phyloP scores from a whole-genome alignment of 208 protist species.

The Acanthamoeba lenticulata region DNA sequence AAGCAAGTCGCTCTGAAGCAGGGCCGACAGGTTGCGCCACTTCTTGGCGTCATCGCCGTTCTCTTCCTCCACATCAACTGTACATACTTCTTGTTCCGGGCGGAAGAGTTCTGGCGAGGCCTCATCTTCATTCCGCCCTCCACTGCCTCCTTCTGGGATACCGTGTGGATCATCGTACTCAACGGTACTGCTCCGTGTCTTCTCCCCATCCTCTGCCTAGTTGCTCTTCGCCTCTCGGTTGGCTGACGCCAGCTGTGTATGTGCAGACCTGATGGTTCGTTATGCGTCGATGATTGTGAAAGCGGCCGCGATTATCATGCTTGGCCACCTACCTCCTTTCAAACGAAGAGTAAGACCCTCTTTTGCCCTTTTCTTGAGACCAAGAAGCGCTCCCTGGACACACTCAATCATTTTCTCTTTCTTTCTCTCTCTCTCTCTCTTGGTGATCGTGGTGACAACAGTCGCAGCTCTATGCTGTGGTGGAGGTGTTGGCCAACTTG shows the following conservation, averaged over 20 bases:
- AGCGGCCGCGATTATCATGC: background rate
- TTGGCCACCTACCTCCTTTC: constrained; percentile 58
- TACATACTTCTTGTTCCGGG: constrained; percentile 63
- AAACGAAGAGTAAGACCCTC: constrained; percentile 68
- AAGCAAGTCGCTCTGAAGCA: background rate
- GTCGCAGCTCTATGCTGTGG: constrained; percentile 67
- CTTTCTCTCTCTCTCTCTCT: too few species aligned
- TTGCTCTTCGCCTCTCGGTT: too few species aligned
- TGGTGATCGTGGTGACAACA: too few species aligned
- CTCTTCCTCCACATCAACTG: constrained; percentile 59
- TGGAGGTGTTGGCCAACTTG: constrained; percentile 58
- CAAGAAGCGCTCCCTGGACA: too few species aligned
- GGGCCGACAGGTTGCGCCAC: background rate
- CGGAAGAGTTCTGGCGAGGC: constrained; percentile 45
- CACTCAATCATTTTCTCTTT: too few species aligned
- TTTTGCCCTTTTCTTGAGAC: too few species aligned
- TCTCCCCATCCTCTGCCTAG: too few species aligned
- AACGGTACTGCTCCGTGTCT: too few species aligned
- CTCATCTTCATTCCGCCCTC: constrained; percentile 55
- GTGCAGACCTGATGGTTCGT: constrained; percentile 67
- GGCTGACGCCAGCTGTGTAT: background rate
- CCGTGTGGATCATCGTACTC: constrained; percentile 61
- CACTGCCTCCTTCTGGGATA: constrained; percentile 52
- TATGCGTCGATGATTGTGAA: constrained; percentile 74
- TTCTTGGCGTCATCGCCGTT: constrained; percentile 46